A percentile compares a stretch with the other conserved stretches of the same genome.
Evolutionary conservation across 768 basidiomycete genomes (phyloP).

Genomic region (Tulasnella sp.): DNA sequence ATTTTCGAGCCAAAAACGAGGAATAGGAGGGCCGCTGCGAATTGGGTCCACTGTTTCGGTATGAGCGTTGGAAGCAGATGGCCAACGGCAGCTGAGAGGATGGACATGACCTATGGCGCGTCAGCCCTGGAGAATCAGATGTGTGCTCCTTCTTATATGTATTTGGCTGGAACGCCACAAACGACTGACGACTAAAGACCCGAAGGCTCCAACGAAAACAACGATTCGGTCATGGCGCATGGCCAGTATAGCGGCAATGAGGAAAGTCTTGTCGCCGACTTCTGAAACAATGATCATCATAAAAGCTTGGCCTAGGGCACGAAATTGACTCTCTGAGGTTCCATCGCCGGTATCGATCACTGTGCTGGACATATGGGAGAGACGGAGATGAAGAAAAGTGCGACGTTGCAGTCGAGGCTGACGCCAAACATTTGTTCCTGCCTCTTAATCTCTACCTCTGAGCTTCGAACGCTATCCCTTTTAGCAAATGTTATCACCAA

Average conservation of each 20-base stretch:
- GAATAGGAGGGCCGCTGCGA: constrained; percentile 71
- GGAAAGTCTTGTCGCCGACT: constrained; percentile 91
- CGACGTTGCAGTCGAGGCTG: neutral
- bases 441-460: too few relatives aligned
- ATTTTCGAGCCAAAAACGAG: constrained; percentile 84
- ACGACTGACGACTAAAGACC: constrained; percentile 52
- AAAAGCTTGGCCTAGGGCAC: constrained; percentile 69
- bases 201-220: constrained; percentile 83
- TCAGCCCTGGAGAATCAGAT: too few relatives aligned
- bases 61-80: constrained; percentile 78
- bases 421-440: neutral
- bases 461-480: too few relatives aligned
- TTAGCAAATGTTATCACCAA: too few relatives aligned
- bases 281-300: constrained; percentile 87
- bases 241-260: constrained; percentile 70
- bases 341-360: neutral
- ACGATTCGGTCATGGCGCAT: constrained; percentile 73
- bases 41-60: constrained; percentile 58
- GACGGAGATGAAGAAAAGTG: neutral
- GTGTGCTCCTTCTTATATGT: too few relatives aligned
- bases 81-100: constrained; percentile 88
- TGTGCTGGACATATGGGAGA: neutral
- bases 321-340: constrained; percentile 21
- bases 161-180: too few relatives aligned
- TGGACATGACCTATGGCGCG: constrained; percentile 58